These are phyloP conservation scores for Fusarium phyllophilum DNA, from an alignment of 2,329 filamentous ascomycete species.

Conservation along the genomic window DNA sequence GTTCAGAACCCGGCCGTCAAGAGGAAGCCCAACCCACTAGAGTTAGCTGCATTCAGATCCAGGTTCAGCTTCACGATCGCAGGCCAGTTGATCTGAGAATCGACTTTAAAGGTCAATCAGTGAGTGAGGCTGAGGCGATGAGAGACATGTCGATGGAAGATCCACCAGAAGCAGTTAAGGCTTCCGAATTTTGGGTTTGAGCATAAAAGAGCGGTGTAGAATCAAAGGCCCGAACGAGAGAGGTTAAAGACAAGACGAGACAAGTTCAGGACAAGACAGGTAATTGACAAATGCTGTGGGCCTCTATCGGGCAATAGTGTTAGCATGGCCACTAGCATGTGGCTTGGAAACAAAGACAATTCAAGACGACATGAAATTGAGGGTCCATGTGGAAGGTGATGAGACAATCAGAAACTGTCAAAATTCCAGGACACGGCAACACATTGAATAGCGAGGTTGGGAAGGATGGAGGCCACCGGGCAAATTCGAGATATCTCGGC, in stretches of 20 bases:
- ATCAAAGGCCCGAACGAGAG: slow-evolving; percentile 31
- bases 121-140: slow-evolving; percentile 12
- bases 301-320: slow-evolving; percentile 8
- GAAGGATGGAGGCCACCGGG: not conserved
- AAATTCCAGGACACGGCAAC: slow-evolving; percentile 16
- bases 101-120: slow-evolving; percentile 16
- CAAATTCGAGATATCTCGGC: not conserved
- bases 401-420: slow-evolving; percentile 32
- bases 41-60: slow-evolving; percentile 29
- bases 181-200: slow-evolving; percentile 35
- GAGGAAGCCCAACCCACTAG: slow-evolving; percentile 26
- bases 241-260: slow-evolving; percentile 36
- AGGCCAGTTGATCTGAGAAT: slow-evolving; percentile 22
- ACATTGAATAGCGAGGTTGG: slow-evolving; percentile 19
- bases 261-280: slow-evolving; percentile 36
- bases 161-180: slow-evolving; percentile 32
- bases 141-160: slow-evolving; percentile 32
- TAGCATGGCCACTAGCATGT: slow-evolving; percentile 30
- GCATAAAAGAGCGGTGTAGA: slow-evolving; percentile 44
- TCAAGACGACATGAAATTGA: slow-evolving; percentile 7
- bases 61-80: slow-evolving; percentile 13
- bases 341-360: slow-evolving; percentile 37
- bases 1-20: slow-evolving; percentile 23
- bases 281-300: slow-evolving; percentile 30
- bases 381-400: slow-evolving; percentile 15